Base-by-base conservation (phyloP, 306 rosid species). In the Lagenaria siceraria region DNA sequence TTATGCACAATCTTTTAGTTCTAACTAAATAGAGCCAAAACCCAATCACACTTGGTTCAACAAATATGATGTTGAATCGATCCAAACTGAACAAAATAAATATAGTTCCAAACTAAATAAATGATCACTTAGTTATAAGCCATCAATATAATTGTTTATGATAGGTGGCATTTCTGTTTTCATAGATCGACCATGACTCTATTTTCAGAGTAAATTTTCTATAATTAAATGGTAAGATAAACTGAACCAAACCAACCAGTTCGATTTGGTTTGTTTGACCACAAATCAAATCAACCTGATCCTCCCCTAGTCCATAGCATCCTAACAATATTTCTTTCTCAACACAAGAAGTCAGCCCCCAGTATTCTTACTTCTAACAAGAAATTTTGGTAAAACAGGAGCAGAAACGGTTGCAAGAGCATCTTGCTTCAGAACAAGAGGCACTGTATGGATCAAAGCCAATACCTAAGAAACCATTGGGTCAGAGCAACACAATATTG, bases 391-490 rank as follows among this genome's bases (percentile, higher is more conserved):
- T 60, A 38, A 46, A 61, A 77, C 89, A 91, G 95, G 97, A 94
- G 85, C 93, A 85, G 80, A 94, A 85, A 79, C 81, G 91, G 78
- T 79, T 81, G 82, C 96, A 84, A 58, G 98, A 94, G 61, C 97
- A 89, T 76, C 87, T 60, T 29, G 88, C 85, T 70, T 84, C 86
- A 33, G 95, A 88, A 81, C 95, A 94, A 78, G 96, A 90, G 81
- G 80, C 87, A 82, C 78, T 83, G 78, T 91, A 81, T 86, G 97
- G 97, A 78, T 86, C 92, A n/a, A 90, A 79, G 85, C 89, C 95
- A 10, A 81, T 89, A 35, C 59, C 90, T 8, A 94, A 90, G 81
- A 94, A 92, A 84, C 96, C 96, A 29, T 76, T 90, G 49, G 87
- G 95, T 77, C 97, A 82, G 79, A 92, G 85, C 87, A 94, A 92